Base-by-base conservation (phyloP, 2,329 filamentous ascomycete species). In the Volutella citrinella region DNA sequence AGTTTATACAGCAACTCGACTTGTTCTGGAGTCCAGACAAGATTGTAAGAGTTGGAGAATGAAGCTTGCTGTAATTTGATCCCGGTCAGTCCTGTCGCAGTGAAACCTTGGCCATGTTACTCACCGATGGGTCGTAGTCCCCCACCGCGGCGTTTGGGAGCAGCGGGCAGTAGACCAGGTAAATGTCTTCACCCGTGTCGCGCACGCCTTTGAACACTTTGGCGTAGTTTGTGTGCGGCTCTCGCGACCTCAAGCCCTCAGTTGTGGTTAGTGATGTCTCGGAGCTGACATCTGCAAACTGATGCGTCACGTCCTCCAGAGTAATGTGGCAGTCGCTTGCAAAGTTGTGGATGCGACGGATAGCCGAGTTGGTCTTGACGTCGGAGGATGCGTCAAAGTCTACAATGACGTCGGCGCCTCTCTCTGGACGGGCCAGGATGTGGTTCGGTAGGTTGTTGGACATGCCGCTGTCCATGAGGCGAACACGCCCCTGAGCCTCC, bases 401-500 rank as follows among this genome's bases (percentile, higher is more conserved):
- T 0, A 52, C 17, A 0, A 52, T 43, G 6, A 52, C 10, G 2
- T 52, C 49, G 1, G 41, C 36, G 0, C 32, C 32, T 16, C 49
- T 25, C 10, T 48, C 49, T 2, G 37, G 22, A 4, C 49, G 35
- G 1, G 39, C 45, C 0, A 52, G 27, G 1, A 51, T 28, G 5
- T 52, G 49, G 2, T 52, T 52, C 0, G 49, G 49, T 0, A 52
- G 38, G 2, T 52, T 52, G 0, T 52, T 52, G 0, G 49, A 51
- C 46, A 52, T 52, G 1, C 49, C 49, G 0, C 42, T 45, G 19
- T 52, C 49, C 45, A 52, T 52, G 0, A 52, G 29, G 1, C 49
- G 27, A 0, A 38, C 41, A 1, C 49, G 40, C 0, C 49, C 49
- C 13, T 52, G 49, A 0, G 49, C 40, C 22, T 52, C 49, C 49